Base-by-base conservation (phyloP, 352 stramenopile species). In the Aphanomyces astaci region DNA sequence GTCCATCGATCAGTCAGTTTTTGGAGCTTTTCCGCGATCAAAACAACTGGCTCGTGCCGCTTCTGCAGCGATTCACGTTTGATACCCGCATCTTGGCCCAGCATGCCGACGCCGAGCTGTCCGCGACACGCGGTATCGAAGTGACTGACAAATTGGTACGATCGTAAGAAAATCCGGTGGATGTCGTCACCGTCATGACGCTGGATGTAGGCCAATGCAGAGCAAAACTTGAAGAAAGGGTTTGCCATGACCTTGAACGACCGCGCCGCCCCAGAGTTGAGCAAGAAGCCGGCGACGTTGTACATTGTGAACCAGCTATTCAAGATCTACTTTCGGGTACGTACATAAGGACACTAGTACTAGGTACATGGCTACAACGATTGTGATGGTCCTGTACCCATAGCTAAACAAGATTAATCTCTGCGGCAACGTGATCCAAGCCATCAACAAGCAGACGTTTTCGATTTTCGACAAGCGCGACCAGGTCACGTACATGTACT, bases 221-320 rank as follows among this genome's bases (percentile, higher is more conserved):
- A 94, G 68, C 86, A 94, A 70, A 82, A 94, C 62, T 66, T 94
- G 65, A 94, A 94, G 64, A 92, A 92, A 64, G 84, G 82, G 1
- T 94, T 94, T 40, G 83, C 86, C 33, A 92, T 92, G 86, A 77
- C 84, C 5, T 82, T 82, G 36, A 94, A 94, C 69, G 86, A 93
- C 64, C 84, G 86, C 72, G 86, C 84, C 31, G 76, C 83, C n/a
- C 66, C 76, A 2, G 82, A 90, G 70, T 74, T 90, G 72, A 94
- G 90, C 78, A 94, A 94, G 77, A 92, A 92, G 57, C 76, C 89
- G 48, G 84, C 84, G 17, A 77, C 83, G 57, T 75, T 94, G 9
- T 96, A 94, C 70, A 94, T 98, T 74, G 94, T 97, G 52, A 97
- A 98, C 71, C 90, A 98, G 76, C 86, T 98, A 48, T 98, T 98